Evolutionary conservation across 192 early-diverging fungal genomes (phyloP).

Genomic region (Backusella liffmaniae): DNA sequence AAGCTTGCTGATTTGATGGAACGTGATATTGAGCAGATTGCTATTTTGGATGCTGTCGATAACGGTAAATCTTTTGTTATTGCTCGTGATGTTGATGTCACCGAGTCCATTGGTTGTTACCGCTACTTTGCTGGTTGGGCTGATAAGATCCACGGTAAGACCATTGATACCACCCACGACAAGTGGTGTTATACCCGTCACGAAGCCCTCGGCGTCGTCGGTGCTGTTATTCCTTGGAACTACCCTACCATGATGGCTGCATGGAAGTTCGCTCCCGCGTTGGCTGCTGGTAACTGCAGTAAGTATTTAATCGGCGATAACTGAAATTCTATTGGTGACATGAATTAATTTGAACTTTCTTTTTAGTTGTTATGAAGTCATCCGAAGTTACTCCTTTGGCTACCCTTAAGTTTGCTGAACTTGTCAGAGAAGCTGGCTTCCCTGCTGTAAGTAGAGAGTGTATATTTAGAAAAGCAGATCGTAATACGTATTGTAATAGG

Average conservation of each 20-base stretch:
- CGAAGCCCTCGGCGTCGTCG: conserved; percentile 74
- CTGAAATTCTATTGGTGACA: background rate
- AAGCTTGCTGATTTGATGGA: conserved; percentile 60
- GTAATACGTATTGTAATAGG: conserved; percentile 25
- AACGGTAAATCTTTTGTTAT: conserved; percentile 74
- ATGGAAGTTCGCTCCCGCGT: conserved; percentile 82
- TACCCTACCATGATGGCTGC: conserved; percentile 63
- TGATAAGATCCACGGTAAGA: conserved; percentile 61
- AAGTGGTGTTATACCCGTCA: conserved; percentile 53
- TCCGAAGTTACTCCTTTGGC: conserved; percentile 65
- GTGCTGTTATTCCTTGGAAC: conserved; percentile 76
- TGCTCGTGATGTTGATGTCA: conserved; percentile 65
- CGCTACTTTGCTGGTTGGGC: conserved; percentile 78
- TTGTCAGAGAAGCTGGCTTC: conserved; percentile 70
- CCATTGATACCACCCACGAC: conserved; percentile 44
- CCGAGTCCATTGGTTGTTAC: conserved; percentile 63
- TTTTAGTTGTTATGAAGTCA: conserved; percentile 73
- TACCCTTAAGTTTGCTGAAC: conserved; percentile 59
- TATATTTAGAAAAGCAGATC: background rate
- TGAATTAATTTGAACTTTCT: background rate
- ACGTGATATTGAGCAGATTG: conserved; percentile 48
- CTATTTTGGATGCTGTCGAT: conserved; percentile 67
- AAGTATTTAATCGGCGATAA: conserved; percentile 15
- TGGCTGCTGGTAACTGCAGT: conserved; percentile 69
- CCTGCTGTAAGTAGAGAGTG: conserved; percentile 46